Base-by-base conservation (phyloP, 805 yeast species). In the Candida krabiensis region DNA sequence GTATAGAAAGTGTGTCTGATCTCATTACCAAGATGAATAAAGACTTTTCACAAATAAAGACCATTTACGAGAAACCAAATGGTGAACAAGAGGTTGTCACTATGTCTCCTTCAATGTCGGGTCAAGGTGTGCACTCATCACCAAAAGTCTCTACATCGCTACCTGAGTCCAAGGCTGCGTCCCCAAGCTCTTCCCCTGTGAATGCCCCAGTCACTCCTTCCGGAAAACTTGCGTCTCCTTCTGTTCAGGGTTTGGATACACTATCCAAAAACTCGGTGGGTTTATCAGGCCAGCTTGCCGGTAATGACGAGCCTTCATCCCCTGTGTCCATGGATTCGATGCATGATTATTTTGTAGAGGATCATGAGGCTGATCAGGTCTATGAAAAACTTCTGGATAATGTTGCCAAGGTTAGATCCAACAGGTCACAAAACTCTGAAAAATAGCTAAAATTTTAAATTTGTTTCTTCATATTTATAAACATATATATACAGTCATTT, bases 361-460 rank as follows among this genome's bases (percentile, higher is more conserved):
- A 35, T 28, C 38, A 44, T 11, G 77, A 72, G 4, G 86, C 83
- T n/a, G 83, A 80, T 55, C 85, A 80, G 52, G 84, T 79, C 4
- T 84, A 83, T 51, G 91, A 84, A 46, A 81, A 80, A 55, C 61
- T 84, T 32, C 66, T 84, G 53, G 81, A 83, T 49, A 82, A 82
- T 50, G 79, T 84, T 21, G 78, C 81, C 19, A 67, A 79, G 34
- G 86, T 78, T 11, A 67, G 87, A 47, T 77, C 82, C 2, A 79
- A 76, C 46, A 68, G 50, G 17, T 49, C 53, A 1, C 43, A 32
- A 28, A 36, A 19, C 15, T 47, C 52, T 6, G 52, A 44, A 19
- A 44, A 42, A 28, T 11, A 31, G 19, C 29, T 8, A 15, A 15
- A 27, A 27, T 9, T 9, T 13, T 8, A n/a, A 27, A 15, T 13